Base-by-base conservation (phyloP, 2,329 filamentous ascomycete species). In the Teratosphaeria viscida region DNA sequence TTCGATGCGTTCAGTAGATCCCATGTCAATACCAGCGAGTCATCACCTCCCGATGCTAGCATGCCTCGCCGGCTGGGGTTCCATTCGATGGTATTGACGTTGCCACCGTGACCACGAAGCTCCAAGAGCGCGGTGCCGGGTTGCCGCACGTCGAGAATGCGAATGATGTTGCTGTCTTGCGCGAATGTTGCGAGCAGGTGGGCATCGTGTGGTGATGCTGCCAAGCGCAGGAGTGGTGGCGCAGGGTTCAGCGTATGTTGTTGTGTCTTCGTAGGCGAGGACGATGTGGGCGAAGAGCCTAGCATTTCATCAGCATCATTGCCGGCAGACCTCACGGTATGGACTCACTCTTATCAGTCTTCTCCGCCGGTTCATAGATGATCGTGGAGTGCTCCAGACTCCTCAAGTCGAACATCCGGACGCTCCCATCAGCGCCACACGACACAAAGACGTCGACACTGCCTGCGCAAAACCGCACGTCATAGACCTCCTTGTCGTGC, bases 401-500 rank as follows among this genome's bases (percentile, higher is more conserved):
- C 70, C 94, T 85, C 62, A 99, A 79, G 74, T 99, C 94, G 75
- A 99, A 99, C 94, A 99, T 99, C 67, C 94, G 85, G 29, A 99
- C 94, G 73, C 92, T 97, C 47, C 94, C 94, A 72, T 99, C 94
- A 59, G 95, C 92, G 57, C 94, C 94, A 73, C 94, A 99, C 73
- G 90, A 96, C 35, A 97, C 94, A 73, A 99, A 99, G 1, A 97
- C 92, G 70, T 99, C 94, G n/a, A 96, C 90, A 68, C 91, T 96
- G 67, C 95, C 94, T 55, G 94, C 94, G 76, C 94, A 99, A 76
- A 99, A 99, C 23, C 94, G 86, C 55, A 99, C 94, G 72, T 99
- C 94, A 70, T 96, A 99, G 5, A 99, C 94, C 75, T 99, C 94
- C 75, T 97, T 97, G 77, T 99, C 94, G 73, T 99, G 94, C 23